These are phyloP conservation scores for Batrachochytrium dendrobatidis DNA, from an alignment of 371 early-diverging fungal genomes.

Conservation along the genomic window DNA sequence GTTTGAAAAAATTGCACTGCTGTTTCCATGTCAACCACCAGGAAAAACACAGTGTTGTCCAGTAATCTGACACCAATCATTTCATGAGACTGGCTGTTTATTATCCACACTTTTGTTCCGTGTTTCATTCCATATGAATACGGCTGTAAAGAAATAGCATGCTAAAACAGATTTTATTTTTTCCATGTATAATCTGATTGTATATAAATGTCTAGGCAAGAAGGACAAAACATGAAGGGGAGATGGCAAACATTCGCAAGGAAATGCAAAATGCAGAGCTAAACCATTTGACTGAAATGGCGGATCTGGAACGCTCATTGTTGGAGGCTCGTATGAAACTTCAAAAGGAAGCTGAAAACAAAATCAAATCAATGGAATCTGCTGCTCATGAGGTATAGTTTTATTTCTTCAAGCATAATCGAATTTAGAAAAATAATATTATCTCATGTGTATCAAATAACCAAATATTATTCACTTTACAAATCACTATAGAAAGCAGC, in stretches of 20 bases:
- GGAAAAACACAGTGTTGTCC: neutral
- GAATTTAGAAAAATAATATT: no score
- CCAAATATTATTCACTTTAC: neutral
- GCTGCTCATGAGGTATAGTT: constrained; percentile 37
- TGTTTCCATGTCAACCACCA: neutral
- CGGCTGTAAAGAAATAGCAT: neutral
- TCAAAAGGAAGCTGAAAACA: constrained; percentile 37
- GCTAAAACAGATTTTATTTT: neutral
- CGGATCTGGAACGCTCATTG: constrained; percentile 29
- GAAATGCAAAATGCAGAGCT: constrained; percentile 33
- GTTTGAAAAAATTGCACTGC: neutral
- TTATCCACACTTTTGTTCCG: no score
- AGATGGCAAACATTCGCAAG: constrained; percentile 27
- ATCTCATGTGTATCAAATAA: neutral
- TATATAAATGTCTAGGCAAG: neutral
- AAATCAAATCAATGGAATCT: constrained; percentile 38
- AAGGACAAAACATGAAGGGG: constrained; percentile 36
- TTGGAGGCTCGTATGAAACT: constrained; percentile 38
- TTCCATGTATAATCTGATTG: neutral
- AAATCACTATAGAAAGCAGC: constrained; percentile 30
- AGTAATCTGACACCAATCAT: no score
- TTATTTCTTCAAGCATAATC: neutral
- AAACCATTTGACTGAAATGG: constrained; percentile 21
- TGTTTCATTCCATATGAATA: no score
- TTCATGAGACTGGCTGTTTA: no score